A percentile compares a stretch with the other conserved stretches of the same genome.
Conservation (phyloP, 805 yeast species). For the Cyberlindnera misumaiensis region DNA sequence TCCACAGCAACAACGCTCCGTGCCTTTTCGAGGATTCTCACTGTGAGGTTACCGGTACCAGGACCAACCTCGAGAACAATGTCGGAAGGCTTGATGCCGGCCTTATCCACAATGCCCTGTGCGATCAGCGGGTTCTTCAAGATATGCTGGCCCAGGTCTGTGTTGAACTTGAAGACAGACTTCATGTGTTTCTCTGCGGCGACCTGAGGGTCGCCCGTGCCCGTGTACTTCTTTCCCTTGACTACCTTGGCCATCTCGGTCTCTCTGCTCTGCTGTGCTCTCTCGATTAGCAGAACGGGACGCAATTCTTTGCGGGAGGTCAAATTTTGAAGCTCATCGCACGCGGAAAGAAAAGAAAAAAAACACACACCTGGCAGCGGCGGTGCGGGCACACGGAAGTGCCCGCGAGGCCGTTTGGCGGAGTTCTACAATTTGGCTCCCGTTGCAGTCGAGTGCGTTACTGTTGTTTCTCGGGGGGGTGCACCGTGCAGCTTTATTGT, state of each 20-base stretch:
- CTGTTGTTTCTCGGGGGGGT: no score
- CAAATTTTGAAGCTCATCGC: slow-evolving; percentile 1
- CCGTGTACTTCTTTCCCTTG: slow-evolving; percentile 51
- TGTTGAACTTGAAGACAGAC: slow-evolving; percentile 92
- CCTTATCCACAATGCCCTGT: slow-evolving; percentile 97
- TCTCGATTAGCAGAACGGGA: background rate
- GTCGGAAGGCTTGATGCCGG: slow-evolving; percentile 87
- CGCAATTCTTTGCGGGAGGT: background rate
- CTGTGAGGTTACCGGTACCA: slow-evolving; percentile 97
- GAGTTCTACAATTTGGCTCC: no score
- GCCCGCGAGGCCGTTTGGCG: no score
- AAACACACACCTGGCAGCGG: no score
- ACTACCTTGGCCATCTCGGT: slow-evolving; percentile 32
- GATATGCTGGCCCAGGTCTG: slow-evolving; percentile 95
- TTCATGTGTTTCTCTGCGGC: slow-evolving; percentile 65
- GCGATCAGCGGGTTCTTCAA: slow-evolving; percentile 94
- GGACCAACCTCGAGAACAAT: slow-evolving; percentile 96
- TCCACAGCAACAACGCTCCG: slow-evolving; percentile 93
- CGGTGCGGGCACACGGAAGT: no score
- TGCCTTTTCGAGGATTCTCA: slow-evolving; percentile 86
- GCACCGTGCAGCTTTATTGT: no score
- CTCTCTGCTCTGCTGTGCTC: background rate
- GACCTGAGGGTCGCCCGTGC: slow-evolving; percentile 49
- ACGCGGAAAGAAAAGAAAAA: background rate
- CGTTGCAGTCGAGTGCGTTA: no score